Conservation (phyloP, 176 grass and related monocot genomes). For the Phoenix dactylifera region DNA sequence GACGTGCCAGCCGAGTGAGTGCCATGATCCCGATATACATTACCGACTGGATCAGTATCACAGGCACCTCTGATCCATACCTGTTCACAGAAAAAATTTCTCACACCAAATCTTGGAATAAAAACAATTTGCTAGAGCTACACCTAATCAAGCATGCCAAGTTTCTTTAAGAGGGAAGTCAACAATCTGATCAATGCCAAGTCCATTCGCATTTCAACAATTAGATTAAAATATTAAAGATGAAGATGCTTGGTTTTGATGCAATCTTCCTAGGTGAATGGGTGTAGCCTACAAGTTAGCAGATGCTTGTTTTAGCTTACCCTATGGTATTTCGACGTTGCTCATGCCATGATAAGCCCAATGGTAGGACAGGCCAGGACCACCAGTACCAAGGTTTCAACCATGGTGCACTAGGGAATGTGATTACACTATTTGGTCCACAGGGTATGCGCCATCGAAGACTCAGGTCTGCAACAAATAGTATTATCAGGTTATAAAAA, state of each 20-base stretch:
- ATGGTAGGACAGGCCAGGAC: conserved; percentile 91
- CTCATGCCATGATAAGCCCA: conserved; percentile 94
- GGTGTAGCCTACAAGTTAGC: no score
- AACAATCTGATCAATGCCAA: no score
- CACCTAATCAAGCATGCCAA: no score
- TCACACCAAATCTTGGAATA: no score
- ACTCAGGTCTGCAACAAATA: conserved; percentile 59
- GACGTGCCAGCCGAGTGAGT: conserved; percentile 51
- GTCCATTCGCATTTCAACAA: no score
- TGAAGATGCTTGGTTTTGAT: no score
- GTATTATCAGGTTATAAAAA: neutral
- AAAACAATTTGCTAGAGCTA: no score
- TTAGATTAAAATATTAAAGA: no score
- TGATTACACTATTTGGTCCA: conserved; percentile 91
- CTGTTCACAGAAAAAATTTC: conserved; percentile 20
- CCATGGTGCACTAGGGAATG: conserved; percentile 93
- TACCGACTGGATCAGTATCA: conserved; percentile 55
- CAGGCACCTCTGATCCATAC: conserved; percentile 71
- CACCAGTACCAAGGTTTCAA: conserved; percentile 99
- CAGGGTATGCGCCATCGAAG: conserved; percentile 85
- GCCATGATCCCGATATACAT: conserved; percentile 57
- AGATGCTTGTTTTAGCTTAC: conserved; percentile 37
- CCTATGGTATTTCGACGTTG: conserved; percentile 75
- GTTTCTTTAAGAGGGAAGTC: no score
- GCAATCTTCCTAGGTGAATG: no score